These are phyloP conservation scores for Raphanus sativus DNA, from an alignment of 345 rosid genomes.

Conservation along the genomic window DNA sequence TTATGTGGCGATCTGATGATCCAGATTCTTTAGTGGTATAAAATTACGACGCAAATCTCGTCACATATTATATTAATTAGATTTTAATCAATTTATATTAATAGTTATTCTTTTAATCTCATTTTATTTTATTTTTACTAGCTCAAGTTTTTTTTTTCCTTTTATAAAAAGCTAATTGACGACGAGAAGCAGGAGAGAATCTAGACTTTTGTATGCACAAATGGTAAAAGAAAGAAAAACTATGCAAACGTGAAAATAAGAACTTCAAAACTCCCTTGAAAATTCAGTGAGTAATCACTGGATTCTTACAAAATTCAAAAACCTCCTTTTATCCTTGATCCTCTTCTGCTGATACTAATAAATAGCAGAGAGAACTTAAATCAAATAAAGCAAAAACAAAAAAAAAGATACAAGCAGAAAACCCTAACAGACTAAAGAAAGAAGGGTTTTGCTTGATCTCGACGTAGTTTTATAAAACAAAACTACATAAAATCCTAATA, in stretches of 20 bases:
- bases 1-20: neutral
- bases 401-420: conserved; percentile 15
- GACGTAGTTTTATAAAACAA: neutral
- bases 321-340: neutral
- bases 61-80: too few species aligned
- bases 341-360: conserved; percentile 25
- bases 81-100: too few species aligned
- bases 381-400: neutral
- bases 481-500: neutral
- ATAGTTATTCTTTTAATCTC: too few species aligned
- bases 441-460: conserved; percentile 26
- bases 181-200: too few species aligned
- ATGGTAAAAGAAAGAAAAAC: too few species aligned
- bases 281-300: neutral
- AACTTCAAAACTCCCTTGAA: too few species aligned
- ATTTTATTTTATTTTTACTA: too few species aligned
- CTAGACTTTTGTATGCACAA: too few species aligned
- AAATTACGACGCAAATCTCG: conserved; percentile 21
- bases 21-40: conserved; percentile 2
- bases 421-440: conserved; percentile 5
- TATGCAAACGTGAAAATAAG: too few species aligned
- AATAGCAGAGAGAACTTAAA: conserved; percentile 21
- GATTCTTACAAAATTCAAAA: neutral
- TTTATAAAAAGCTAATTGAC: too few species aligned
- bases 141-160: too few species aligned